These are phyloP conservation scores for Aspergillus alliaceus DNA, from an alignment of 2,329 filamentous ascomycete species.

Conservation along the genomic window DNA sequence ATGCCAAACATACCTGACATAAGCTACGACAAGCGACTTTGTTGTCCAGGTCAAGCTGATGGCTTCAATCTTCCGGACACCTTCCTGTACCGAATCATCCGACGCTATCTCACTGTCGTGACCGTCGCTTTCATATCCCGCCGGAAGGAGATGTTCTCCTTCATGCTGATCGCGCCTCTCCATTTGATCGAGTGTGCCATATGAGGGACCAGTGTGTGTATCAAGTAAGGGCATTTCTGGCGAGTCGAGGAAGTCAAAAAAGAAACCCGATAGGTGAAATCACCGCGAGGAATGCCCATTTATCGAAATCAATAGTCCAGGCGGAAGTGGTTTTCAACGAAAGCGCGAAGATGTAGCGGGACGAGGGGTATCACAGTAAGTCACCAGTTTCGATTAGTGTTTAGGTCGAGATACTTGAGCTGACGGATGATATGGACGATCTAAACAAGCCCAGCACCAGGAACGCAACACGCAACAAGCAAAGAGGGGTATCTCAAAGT, in stretches of 20 bases:
- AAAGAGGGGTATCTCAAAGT: conserved; percentile 15
- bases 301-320: conserved; percentile 13
- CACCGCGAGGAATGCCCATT: conserved; percentile 21
- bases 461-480: conserved; percentile 21
- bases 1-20: conserved; percentile 44
- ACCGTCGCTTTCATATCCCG: conserved; percentile 27
- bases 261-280: conserved; percentile 4
- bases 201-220: conserved; percentile 30
- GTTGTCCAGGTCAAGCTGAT: conserved; percentile 55
- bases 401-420: conserved; percentile 8
- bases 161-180: conserved; percentile 28
- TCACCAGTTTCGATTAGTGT: not conserved
- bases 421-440: conserved; percentile 13
- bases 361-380: conserved; percentile 1
- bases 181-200: conserved; percentile 34
- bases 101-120: conserved; percentile 25
- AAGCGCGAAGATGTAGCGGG: not conserved
- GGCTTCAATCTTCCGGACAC: conserved; percentile 54
- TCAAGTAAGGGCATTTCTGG: conserved; percentile 35
- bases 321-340: not conserved
- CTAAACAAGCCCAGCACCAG: conserved; percentile 32
- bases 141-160: conserved; percentile 31
- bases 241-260: conserved; percentile 10
- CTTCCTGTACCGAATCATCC: conserved; percentile 41
- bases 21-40: conserved; percentile 48